A percentile compares a stretch with the other conserved stretches of the same genome.
Conservation (phyloP, 495 filamentous ascomycete genomes). For the Penicillium canariense region DNA sequence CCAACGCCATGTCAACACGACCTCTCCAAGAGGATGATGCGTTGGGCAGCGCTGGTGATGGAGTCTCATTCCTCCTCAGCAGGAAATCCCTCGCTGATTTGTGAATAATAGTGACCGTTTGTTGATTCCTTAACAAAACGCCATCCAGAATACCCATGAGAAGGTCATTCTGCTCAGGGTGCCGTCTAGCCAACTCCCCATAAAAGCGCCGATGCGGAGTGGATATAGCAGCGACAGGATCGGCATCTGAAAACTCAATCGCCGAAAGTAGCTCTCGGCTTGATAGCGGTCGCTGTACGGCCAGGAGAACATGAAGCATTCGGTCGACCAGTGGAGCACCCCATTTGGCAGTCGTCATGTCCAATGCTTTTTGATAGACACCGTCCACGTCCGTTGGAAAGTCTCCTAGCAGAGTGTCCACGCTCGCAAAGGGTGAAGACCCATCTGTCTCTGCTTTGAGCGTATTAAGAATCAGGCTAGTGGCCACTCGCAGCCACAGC, state of each 20-base stretch:
- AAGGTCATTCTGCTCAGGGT: not conserved
- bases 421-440: not conserved
- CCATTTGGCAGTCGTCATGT: not conserved
- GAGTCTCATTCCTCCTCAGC: not conserved
- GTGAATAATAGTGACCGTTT: not conserved
- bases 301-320: not conserved
- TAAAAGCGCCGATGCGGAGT: not conserved
- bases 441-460: not conserved
- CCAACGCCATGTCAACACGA: not conserved
- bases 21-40: not conserved
- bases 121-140: not conserved
- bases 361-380: not conserved
- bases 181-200: not conserved
- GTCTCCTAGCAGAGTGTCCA: not conserved
- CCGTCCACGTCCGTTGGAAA: not conserved
- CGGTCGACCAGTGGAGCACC: not conserved
- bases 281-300: not conserved
- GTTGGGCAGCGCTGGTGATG: not conserved
- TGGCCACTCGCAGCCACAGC: not conserved
- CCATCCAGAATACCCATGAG: not conserved
- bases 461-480: not conserved
- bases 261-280: not conserved
- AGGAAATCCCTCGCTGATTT: not conserved
- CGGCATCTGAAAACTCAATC: not conserved
- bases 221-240: not conserved